Conservation (phyloP, 305 asterid species). For the Fraxinus floribunda region DNA sequence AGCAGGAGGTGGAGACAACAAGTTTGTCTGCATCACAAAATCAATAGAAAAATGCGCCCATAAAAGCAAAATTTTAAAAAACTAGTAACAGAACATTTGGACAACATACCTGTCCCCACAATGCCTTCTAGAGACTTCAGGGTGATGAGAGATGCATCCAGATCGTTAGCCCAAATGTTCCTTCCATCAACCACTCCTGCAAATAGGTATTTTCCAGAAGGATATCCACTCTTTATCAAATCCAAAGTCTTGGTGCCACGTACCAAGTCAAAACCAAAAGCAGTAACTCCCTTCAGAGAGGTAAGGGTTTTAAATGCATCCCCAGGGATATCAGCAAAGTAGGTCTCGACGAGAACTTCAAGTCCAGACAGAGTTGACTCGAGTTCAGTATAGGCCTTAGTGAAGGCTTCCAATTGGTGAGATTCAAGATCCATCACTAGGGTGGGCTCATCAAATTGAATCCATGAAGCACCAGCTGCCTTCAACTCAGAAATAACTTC, state of each 20-base stretch:
- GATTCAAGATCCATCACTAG: constrained; percentile 85
- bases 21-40: constrained; percentile 57
- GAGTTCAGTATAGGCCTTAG: constrained; percentile 75
- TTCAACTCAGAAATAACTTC: constrained; percentile 89
- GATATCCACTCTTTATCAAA: constrained; percentile 73
- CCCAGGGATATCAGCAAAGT: constrained; percentile 85
- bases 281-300: constrained; percentile 68
- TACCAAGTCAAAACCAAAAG: constrained; percentile 80
- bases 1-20: constrained; percentile 83
- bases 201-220: constrained; percentile 82
- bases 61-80: not conserved
- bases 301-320: constrained; percentile 74
- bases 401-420: constrained; percentile 81
- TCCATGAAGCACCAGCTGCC: constrained; percentile 94
- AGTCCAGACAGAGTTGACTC: constrained; percentile 72
- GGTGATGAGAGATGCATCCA: constrained; percentile 60
- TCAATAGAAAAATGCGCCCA: constrained; percentile 2
- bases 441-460: constrained; percentile 95
- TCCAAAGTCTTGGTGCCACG: constrained; percentile 85
- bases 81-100: constrained; percentile 1
- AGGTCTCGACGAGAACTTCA: constrained; percentile 63
- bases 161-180: constrained; percentile 97
- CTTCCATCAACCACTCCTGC: constrained; percentile 98
- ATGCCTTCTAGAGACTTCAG: constrained; percentile 69
- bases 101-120: constrained; percentile 75